Evolutionary conservation across 2,329 filamentous ascomycete species (phyloP), one percentile per base, ranked within the genome.

Genomic region (Ophiostoma sp.): DNA sequence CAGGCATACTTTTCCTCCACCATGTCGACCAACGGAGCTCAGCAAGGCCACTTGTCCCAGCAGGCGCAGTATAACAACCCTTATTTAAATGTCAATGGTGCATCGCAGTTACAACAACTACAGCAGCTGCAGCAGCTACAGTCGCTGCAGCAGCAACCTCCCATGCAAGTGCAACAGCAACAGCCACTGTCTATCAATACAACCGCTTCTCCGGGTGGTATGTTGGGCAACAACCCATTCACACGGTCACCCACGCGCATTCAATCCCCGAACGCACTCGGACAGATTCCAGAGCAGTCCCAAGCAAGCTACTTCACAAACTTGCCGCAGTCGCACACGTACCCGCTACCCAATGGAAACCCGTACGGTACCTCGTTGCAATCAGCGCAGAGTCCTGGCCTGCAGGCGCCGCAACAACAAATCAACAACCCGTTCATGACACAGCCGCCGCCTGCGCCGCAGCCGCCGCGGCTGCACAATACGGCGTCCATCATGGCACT

Each of bases 401-500:
- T 66, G 5, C 68, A 50, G 19, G 78, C 76, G 59, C 69, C 25
- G 2, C 70, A 71, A n/a, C 73, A 74, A 42, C 76, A 75, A 25
- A 52, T 36, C 9, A 77, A 76, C 69, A 82, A 82, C 33, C 81
- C 81, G 0, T 83, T 83, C 72, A 57, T 68, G 33, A 73, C 75
- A 31, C 76, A 78, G 57, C 81, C 83, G 57, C 79, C 79, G 42
- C 81, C 81, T 22, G 76, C 75, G 55, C 78, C 75, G 70, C 79
- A 77, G 25, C 77, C 84, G 69, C 83, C 85, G 19, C 83, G 84
- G 57, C 84, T 87, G 42, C 86, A 90, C 39, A 89, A 94, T 78
- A 95, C 92, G 76, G 89, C 88, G 2, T 91, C 91, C 4, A 95
- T 96, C 74, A 85, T 95, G 80, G 91, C 93, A 6, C 82, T 96